Evolutionary conservation across 371 early-diverging fungal species (phyloP), one percentile per base, ranked within the genome.

Genomic region (Apophysomyces trapeziformis): DNA sequence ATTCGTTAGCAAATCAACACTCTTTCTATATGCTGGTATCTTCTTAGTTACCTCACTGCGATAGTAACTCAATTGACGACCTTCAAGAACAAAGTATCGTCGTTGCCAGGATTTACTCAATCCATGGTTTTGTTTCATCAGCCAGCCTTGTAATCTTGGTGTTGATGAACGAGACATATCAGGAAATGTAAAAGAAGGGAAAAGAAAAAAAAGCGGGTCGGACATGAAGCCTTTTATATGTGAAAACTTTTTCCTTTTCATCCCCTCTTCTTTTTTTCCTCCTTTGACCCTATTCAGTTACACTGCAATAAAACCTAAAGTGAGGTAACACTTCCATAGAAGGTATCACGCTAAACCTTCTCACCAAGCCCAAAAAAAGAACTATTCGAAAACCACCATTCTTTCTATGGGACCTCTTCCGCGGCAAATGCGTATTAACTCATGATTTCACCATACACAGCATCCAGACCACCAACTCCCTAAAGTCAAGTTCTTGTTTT

Each of bases 101-200:
- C 69, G 64, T 46, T 74, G 74, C 80, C 80, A 80, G 54, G 54
- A 50, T 50, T 67, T 76, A 21, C 68, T 71, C 54, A 73, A 67
- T 56, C 81, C 78, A 65, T 80, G 81, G 26, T 74, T 71, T 64
- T 80, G 81, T 65, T 80, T 80, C 65, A 71, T 67, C 14, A 80
- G 61, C 67, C 73, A 80, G 6, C 81, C 81, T 56, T 72, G 59
- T 9, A 60, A 39, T 21, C 11, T 50, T 21, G 54, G 54, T 50
- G 21, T 50, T 50, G 54, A 50, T 50, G 54, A n/a, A 21, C n/a
- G 54, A 50, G 54, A 50, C 54, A 50, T 50, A 50, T n/a, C 18
- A 21, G 54, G 54, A 18, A 21, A n/a, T 50, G 54, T 50, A 11
- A 57, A 50, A 50, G 54, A 50, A 50, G 18, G 21, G 21, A 50